These are phyloP conservation scores for Kandelia obovata DNA, from an alignment of 345 rosid species.

Conservation along the genomic window DNA sequence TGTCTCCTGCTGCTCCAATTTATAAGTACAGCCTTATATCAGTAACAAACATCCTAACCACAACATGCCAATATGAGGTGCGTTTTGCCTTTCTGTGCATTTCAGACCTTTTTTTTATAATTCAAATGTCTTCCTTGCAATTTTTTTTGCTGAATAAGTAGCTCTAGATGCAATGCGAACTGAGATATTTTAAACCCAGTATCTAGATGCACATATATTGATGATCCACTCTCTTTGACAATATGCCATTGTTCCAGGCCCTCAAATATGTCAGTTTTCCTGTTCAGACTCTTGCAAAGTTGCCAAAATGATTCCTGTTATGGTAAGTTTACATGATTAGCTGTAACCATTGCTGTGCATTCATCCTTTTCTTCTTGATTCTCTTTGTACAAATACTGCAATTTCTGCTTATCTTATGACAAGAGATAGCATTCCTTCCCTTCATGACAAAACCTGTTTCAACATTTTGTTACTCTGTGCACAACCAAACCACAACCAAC, in stretches of 20 bases:
- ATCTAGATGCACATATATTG: background rate
- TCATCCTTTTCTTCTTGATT: background rate
- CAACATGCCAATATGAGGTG: slow-evolving; percentile 98
- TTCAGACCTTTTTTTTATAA: background rate
- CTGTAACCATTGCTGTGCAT: background rate
- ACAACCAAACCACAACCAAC: too few species aligned
- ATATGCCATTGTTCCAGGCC: slow-evolving; percentile 49
- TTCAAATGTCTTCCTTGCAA: background rate
- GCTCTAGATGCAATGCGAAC: background rate
- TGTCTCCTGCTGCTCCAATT: slow-evolving; percentile 91
- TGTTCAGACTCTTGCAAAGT: slow-evolving; percentile 88
- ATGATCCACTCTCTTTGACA: slow-evolving; percentile 13
- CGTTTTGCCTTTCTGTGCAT: background rate
- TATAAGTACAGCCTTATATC: slow-evolving; percentile 80
- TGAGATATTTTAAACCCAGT: background rate
- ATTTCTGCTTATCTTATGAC: background rate
- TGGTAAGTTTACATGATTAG: slow-evolving; percentile 48
- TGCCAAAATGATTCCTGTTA: slow-evolving; percentile 98
- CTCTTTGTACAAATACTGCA: background rate
- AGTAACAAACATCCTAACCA: slow-evolving; percentile 71
- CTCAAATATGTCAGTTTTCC: slow-evolving; percentile 97
- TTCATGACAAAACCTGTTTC: background rate
- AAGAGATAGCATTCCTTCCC: background rate
- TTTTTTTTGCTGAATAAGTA: slow-evolving; percentile 1
- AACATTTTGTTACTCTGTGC: too few species aligned